These are phyloP conservation scores for Talaromyces pinophilus DNA, from an alignment of 2,329 filamentous ascomycete genomes.

Conservation along the genomic window DNA sequence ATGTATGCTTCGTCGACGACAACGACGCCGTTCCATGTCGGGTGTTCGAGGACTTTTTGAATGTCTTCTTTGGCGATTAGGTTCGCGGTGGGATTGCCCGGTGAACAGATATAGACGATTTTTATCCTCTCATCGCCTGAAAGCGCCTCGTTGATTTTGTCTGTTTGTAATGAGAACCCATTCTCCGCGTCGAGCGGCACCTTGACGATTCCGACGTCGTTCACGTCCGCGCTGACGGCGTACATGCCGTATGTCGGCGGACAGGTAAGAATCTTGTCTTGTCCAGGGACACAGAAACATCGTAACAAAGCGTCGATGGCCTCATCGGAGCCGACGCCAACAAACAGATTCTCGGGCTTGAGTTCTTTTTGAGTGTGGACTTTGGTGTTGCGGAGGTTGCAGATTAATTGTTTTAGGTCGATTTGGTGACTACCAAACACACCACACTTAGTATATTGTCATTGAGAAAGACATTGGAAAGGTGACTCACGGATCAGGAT, in stretches of 20 bases:
- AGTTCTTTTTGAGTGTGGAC: conserved; percentile 73
- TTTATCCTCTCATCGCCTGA: conserved; percentile 70
- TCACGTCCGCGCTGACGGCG: conserved; percentile 87
- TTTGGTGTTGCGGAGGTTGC: conserved; percentile 80
- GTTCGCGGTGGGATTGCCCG: conserved; percentile 88
- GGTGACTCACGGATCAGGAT: conserved; percentile 73
- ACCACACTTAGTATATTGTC: not conserved
- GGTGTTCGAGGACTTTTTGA: conserved; percentile 72
- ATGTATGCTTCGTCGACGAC: conserved; percentile 96
- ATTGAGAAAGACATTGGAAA: not conserved
- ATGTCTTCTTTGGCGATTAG: conserved; percentile 76
- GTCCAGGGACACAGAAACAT: conserved; percentile 85
- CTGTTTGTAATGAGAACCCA: conserved; percentile 71
- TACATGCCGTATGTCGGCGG: conserved; percentile 99
- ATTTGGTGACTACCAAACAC: conserved; percentile 67
- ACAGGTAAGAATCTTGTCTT: conserved; percentile 89
- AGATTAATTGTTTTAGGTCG: conserved; percentile 82
- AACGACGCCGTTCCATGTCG: conserved; percentile 92
- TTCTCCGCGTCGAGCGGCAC: conserved; percentile 76
- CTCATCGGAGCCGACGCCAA: conserved; percentile 95
- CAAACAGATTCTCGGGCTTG: conserved; percentile 81
- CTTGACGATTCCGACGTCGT: conserved; percentile 82
- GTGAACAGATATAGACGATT: conserved; percentile 87
- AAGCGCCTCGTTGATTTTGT: conserved; percentile 67
- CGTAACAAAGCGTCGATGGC: conserved; percentile 92